Evolutionary conservation across 495 filamentous ascomycete species (phyloP).

Genomic region (Recurvomyces mirabilis): DNA sequence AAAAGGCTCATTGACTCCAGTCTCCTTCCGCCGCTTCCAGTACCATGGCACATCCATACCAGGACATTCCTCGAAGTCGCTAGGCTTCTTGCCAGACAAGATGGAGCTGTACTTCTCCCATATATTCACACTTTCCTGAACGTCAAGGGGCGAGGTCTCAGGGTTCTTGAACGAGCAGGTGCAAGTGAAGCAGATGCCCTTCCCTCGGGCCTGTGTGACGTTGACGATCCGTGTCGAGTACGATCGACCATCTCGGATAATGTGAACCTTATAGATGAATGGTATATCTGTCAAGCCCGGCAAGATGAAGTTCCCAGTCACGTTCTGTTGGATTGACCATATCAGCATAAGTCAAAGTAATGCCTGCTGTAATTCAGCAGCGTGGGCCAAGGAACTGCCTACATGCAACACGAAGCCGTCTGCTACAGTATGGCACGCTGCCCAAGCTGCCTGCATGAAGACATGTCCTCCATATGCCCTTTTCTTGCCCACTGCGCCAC

Average conservation of each 20-base stretch:
- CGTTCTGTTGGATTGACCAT: slow-evolving; percentile 36
- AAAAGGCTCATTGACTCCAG: slow-evolving; percentile 31
- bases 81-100: slow-evolving; percentile 32
- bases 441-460: slow-evolving; percentile 53
- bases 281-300: slow-evolving; percentile 39
- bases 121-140: slow-evolving; percentile 32
- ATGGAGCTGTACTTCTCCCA: slow-evolving; percentile 33
- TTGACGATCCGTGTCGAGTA: slow-evolving; percentile 53
- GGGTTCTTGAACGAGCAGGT: slow-evolving; percentile 51
- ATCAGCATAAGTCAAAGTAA: slow-evolving; percentile 1
- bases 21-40: slow-evolving; percentile 9
- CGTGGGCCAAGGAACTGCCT: neutral
- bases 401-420: slow-evolving; percentile 50
- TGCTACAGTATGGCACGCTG: slow-evolving; percentile 44
- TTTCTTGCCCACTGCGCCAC: slow-evolving; percentile 1
- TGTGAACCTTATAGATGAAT: slow-evolving; percentile 48
- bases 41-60: slow-evolving; percentile 41
- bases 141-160: slow-evolving; percentile 31
- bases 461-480: slow-evolving; percentile 50
- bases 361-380: no score
- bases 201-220: slow-evolving; percentile 39
- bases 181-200: slow-evolving; percentile 48
- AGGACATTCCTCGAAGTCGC: slow-evolving; percentile 33
- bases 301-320: slow-evolving; percentile 58
- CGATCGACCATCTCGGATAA: slow-evolving; percentile 42